A percentile compares a stretch with the other conserved stretches of the same genome.
phyloP scores from a whole-genome alignment of 176 grass and related monocot genomes.

The Bromus sterilis region DNA sequence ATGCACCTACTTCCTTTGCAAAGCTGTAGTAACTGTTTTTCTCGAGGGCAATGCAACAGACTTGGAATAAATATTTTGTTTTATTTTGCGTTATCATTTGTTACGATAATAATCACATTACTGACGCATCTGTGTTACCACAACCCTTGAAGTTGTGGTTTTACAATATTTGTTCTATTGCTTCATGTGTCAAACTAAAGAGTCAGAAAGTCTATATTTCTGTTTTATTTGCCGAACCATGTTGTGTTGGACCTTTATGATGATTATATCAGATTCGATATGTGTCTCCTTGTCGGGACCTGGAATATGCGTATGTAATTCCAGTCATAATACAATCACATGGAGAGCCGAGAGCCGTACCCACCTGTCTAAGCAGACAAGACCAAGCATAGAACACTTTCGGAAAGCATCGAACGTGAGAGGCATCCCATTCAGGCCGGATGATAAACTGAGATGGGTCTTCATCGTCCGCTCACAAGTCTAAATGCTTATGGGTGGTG shows the following conservation, averaged over 20 bases:
- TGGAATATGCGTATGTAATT: no score
- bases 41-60: not conserved
- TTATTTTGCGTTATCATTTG: slow-evolving; percentile 12
- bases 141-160: not conserved
- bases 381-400: no score
- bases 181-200: not conserved
- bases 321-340: no score
- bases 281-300: no score
- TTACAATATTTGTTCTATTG: not conserved
- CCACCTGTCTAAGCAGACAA: no score
- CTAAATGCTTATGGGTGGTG: no score
- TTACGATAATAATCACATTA: slow-evolving; percentile 11
- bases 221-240: not conserved
- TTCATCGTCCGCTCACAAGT: no score
- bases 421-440: no score
- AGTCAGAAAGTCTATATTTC: not conserved
- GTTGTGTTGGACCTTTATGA: not conserved
- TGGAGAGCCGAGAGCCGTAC: no score
- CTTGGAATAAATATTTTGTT: slow-evolving; percentile 25
- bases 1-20: slow-evolving; percentile 20
- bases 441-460: no score
- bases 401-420: no score
- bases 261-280: not conserved
- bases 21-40: slow-evolving; percentile 19
- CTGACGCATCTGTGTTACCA: not conserved